Percentiles rank a stretch among this genome's conserved stretches.
Conservation (phyloP, 2,329 filamentous ascomycete genomes). For the Apiospora rasikravindrae region DNA sequence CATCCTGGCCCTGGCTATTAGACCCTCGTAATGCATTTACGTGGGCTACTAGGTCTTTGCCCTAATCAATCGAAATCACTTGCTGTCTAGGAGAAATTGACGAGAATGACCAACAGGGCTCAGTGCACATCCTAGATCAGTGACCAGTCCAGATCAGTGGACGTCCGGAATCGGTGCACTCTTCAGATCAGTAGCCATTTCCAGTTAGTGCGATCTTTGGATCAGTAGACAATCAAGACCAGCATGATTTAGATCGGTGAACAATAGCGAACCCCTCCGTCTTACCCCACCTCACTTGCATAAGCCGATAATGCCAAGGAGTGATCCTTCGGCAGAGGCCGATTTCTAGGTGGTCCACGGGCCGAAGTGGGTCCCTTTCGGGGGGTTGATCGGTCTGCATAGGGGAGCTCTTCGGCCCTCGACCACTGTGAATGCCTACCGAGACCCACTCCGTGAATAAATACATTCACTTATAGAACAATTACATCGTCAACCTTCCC, state of each 20-base stretch:
- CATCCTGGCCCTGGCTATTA: background rate
- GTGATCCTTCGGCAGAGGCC: background rate
- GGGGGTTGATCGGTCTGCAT: background rate
- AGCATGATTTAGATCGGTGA: background rate
- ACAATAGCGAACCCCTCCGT: background rate
- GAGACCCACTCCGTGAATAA: background rate
- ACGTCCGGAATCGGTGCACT: too few species aligned
- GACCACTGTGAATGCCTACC: background rate
- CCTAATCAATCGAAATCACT: background rate
- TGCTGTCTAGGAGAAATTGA: too few species aligned
- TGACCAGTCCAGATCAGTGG: too few species aligned
- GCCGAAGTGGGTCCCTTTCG: background rate
- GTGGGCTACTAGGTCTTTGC: background rate
- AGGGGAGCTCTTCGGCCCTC: background rate
- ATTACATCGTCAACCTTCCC: background rate
- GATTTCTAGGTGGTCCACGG: background rate
- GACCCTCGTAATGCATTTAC: background rate
- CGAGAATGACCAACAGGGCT: too few species aligned
- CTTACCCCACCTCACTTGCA: background rate
- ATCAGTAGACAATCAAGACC: background rate
- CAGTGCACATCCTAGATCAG: too few species aligned
- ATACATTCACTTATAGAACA: background rate
- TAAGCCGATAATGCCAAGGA: background rate
- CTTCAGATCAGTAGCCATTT: background rate
- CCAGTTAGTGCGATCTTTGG: background rate